A percentile compares a stretch with the other conserved stretches of the same genome.
These are phyloP conservation scores for Pseudoperonospora humuli DNA, from an alignment of 352 stramenopile genomes.

Conservation along the genomic window DNA sequence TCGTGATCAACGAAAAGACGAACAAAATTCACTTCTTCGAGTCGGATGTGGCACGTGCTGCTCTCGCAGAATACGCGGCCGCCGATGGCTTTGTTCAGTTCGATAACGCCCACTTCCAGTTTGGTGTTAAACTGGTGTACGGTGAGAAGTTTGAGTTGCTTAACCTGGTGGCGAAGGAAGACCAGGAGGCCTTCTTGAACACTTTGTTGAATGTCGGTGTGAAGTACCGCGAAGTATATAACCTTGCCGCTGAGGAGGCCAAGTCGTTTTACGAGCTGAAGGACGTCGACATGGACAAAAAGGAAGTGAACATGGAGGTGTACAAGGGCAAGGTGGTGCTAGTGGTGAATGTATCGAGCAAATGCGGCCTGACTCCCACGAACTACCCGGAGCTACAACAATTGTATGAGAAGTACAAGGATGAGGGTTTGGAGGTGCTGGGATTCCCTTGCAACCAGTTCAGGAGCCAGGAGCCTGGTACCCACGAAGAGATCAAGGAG, in stretches of 20 bases:
- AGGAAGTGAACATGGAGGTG: conserved; percentile 56
- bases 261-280: conserved; percentile 76
- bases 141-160: conserved; percentile 38
- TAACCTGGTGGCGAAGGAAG: conserved; percentile 31
- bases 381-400: conserved; percentile 85
- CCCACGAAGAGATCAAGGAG: conserved; percentile 72
- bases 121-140: conserved; percentile 38
- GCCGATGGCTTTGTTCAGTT: conserved; percentile 35
- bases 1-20: conserved; percentile 32
- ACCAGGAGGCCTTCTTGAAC: conserved; percentile 44
- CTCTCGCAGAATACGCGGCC: conserved; percentile 24
- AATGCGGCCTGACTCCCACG: conserved; percentile 72
- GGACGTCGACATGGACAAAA: conserved; percentile 64
- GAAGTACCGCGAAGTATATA: conserved; percentile 37
- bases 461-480: conserved; percentile 28
- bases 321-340: conserved; percentile 66
- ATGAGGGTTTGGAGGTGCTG: conserved; percentile 55
- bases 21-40: conserved; percentile 43
- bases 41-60: conserved; percentile 24
- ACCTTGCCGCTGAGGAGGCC: conserved; percentile 25
- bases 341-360: conserved; percentile 77
- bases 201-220: conserved; percentile 38
- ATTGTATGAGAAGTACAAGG: conserved; percentile 63
- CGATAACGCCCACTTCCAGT: conserved; percentile 34
- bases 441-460: conserved; percentile 89